These are phyloP conservation scores for Colletotrichum sidae DNA, from an alignment of 2,329 filamentous ascomycete genomes.

Conservation along the genomic window DNA sequence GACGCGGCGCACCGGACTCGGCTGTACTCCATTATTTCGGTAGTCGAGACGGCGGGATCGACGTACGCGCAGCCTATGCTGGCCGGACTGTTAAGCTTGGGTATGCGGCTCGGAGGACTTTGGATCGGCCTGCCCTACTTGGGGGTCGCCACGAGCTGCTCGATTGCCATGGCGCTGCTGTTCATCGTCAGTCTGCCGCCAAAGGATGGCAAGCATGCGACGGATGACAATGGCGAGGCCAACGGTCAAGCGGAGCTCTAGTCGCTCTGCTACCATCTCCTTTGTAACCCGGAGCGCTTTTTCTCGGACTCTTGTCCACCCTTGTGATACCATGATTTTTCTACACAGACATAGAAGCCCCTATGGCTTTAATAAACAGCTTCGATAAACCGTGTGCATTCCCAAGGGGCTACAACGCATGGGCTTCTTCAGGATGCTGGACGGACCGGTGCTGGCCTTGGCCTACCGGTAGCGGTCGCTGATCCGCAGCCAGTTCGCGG, in stretches of 20 bases:
- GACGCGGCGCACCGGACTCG: conserved; percentile 44
- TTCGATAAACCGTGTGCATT: too few relatives aligned
- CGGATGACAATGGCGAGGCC: conserved; percentile 6
- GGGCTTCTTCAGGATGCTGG: too few relatives aligned
- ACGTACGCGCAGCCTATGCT: conserved; percentile 44
- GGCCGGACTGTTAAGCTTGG: conserved; percentile 44
- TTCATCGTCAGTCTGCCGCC: conserved; percentile 30
- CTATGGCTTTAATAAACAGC: too few relatives aligned
- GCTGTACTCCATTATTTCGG: conserved; percentile 43
- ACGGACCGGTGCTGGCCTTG: too few relatives aligned
- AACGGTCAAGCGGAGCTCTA: neutral
- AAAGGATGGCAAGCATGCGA: conserved; percentile 5
- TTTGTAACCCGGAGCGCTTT: neutral
- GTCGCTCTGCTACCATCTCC: neutral
- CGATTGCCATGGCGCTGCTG: conserved; percentile 12
- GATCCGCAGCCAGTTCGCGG: too few relatives aligned
- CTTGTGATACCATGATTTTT: neutral
- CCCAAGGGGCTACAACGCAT: too few relatives aligned
- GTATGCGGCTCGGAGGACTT: conserved; percentile 44
- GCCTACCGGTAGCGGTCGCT: too few relatives aligned
- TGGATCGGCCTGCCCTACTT: conserved; percentile 48
- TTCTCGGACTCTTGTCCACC: too few relatives aligned
- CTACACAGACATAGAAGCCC: neutral
- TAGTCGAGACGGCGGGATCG: conserved; percentile 41
- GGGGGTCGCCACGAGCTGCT: conserved; percentile 41